These are phyloP conservation scores for Alloascoidea africana DNA, from an alignment of 805 yeast genomes.

Conservation along the genomic window DNA sequence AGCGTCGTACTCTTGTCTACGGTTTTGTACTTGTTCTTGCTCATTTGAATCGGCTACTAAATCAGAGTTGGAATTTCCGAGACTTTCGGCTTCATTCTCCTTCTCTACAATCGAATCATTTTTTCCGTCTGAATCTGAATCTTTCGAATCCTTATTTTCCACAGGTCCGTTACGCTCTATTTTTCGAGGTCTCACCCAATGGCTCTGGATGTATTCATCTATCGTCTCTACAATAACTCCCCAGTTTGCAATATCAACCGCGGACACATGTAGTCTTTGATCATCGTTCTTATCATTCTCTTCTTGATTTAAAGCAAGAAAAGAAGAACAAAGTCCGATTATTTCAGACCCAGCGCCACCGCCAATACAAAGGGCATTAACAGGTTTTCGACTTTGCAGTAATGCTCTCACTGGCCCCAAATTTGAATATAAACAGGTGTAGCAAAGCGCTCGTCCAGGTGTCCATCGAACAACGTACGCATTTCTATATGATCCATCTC, in stretches of 20 bases:
- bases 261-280: constrained; percentile 26
- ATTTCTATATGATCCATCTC: constrained; percentile 40
- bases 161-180: constrained; percentile 3
- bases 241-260: constrained; percentile 80
- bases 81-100: constrained; percentile 11
- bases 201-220: constrained; percentile 24
- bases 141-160: constrained; percentile 7
- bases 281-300: constrained; percentile 8
- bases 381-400: constrained; percentile 10
- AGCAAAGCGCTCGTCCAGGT: constrained; percentile 66
- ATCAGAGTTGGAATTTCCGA: constrained; percentile 14
- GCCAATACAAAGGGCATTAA: constrained; percentile 49
- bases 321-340: constrained; percentile 43
- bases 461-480: constrained; percentile 83
- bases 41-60: constrained; percentile 3
- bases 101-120: constrained; percentile 2
- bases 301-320: constrained; percentile 26
- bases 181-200: constrained; percentile 28
- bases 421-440: constrained; percentile 47
- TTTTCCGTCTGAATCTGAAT: neutral
- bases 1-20: too few relatives aligned
- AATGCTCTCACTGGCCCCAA: constrained; percentile 26
- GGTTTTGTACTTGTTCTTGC: neutral
- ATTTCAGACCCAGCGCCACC: constrained; percentile 89
- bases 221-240: constrained; percentile 30